Conservation (phyloP, 2,329 filamentous ascomycete species). For the Cercospora sojina region DNA sequence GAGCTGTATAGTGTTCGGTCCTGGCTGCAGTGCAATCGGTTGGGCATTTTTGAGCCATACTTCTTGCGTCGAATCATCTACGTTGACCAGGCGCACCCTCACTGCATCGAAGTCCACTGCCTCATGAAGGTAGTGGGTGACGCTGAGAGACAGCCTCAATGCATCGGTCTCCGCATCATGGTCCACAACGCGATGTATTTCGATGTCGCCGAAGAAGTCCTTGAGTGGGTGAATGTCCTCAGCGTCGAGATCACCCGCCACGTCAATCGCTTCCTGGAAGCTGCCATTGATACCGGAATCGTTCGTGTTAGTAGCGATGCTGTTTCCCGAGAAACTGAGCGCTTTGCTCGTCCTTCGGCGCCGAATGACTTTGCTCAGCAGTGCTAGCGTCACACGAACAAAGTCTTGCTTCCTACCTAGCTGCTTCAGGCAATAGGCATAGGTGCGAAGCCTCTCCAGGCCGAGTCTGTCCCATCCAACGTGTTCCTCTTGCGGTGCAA, state of each 20-base stretch:
- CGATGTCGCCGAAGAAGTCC: conserved; percentile 70
- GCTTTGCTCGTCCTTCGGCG: conserved; percentile 40
- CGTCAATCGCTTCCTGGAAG: conserved; percentile 47
- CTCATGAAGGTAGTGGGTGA: conserved; percentile 72
- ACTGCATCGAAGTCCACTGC: conserved; percentile 65
- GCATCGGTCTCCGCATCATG: conserved; percentile 73
- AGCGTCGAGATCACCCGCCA: conserved; percentile 53
- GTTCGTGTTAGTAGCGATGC: conserved; percentile 35
- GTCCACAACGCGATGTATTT: conserved; percentile 65
- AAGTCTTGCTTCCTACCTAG: conserved; percentile 77
- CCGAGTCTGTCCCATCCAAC: conserved; percentile 78
- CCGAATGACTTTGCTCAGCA: conserved; percentile 65
- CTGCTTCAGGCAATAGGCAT: conserved; percentile 76
- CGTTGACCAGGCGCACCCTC: conserved; percentile 62
- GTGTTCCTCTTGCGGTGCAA: conserved; percentile 75
- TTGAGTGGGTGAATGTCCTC: conserved; percentile 68
- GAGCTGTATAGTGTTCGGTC: conserved; percentile 54
- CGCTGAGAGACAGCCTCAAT: conserved; percentile 66
- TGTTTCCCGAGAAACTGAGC: not conserved
- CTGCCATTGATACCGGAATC: conserved; percentile 40
- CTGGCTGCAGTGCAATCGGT: conserved; percentile 54
- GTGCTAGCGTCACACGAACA: conserved; percentile 69
- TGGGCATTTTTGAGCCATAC: conserved; percentile 60
- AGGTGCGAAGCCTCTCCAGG: conserved; percentile 79
- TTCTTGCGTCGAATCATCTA: conserved; percentile 61